Evolutionary conservation across 495 filamentous ascomycete genomes (phyloP).

Genomic region (Penicillium coffeae): DNA sequence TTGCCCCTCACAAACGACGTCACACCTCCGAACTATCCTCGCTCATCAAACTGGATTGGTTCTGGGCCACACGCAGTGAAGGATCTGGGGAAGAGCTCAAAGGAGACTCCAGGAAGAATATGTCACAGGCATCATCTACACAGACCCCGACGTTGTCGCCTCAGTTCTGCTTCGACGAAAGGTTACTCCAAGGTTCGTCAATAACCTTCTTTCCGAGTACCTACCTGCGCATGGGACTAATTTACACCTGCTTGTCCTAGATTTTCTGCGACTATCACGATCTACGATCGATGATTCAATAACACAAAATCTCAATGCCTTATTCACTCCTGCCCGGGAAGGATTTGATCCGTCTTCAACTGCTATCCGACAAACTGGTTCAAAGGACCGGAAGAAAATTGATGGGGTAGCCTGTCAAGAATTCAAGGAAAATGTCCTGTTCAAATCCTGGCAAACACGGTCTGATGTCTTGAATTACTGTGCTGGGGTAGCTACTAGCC

Average conservation of each 20-base stretch:
- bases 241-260: conserved; percentile 40
- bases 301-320: conserved; percentile 85
- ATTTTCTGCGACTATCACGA: conserved; percentile 89
- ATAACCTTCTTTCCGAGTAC: not conserved
- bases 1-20: no score
- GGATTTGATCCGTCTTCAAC: conserved; percentile 84
- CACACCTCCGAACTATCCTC: no score
- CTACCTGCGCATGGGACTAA: conserved; percentile 1
- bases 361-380: conserved; percentile 49
- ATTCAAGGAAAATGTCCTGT: conserved; percentile 78
- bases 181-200: conserved; percentile 69
- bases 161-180: conserved; percentile 90
- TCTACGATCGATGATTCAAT: conserved; percentile 88
- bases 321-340: conserved; percentile 66
- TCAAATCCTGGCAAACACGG: conserved; percentile 82
- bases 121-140: conserved; percentile 56
- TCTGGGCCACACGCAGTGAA: conserved; percentile 33
- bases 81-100: no score
- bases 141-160: conserved; percentile 67
- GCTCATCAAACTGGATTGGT: conserved; percentile 39
- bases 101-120: conserved; percentile 31
- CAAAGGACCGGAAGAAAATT: conserved; percentile 42
- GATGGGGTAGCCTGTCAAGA: conserved; percentile 55
- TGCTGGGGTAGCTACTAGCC: conserved; percentile 78
- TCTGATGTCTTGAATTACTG: conserved; percentile 89